phyloP scores from a whole-genome alignment of 2,329 filamentous ascomycete species.

The Monosporascus sp. region DNA sequence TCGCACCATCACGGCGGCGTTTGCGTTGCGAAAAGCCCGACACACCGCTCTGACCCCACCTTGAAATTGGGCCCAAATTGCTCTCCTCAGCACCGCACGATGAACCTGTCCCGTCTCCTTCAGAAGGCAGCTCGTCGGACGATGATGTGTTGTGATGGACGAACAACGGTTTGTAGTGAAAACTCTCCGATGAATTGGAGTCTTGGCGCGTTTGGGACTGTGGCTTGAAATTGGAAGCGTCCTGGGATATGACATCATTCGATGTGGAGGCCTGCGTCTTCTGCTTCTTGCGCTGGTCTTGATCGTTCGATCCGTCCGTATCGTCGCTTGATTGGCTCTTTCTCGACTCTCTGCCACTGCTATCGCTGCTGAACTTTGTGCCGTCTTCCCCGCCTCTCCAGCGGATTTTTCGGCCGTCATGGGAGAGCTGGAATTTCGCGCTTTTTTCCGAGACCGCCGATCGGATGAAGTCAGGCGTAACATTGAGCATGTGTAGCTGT shows the following conservation, averaged over 20 bases:
- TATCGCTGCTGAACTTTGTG: slow-evolving; percentile 62
- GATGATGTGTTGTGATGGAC: slow-evolving; percentile 39
- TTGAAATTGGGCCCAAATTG: slow-evolving; percentile 39
- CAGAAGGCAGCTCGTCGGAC: slow-evolving; percentile 41
- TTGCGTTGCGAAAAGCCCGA: slow-evolving; percentile 45
- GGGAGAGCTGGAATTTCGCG: slow-evolving; percentile 69
- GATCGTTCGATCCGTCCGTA: slow-evolving; percentile 37
- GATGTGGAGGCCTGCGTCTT: slow-evolving; percentile 34
- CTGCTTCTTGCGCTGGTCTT: slow-evolving; percentile 38
- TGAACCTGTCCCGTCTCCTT: slow-evolving; percentile 41
- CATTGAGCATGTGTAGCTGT: slow-evolving; percentile 79
- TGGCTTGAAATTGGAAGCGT: slow-evolving; percentile 32
- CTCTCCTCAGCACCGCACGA: slow-evolving; percentile 47
- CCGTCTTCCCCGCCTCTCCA: slow-evolving; percentile 68
- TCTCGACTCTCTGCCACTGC: slow-evolving; percentile 44
- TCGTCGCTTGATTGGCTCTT: slow-evolving; percentile 46
- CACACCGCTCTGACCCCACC: slow-evolving; percentile 39
- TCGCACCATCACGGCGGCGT: slow-evolving; percentile 61
- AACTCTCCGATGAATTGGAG: slow-evolving; percentile 39
- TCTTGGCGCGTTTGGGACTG: slow-evolving; percentile 26
- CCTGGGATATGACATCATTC: slow-evolving; percentile 31
- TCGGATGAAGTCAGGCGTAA: slow-evolving; percentile 72
- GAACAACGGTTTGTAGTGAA: slow-evolving; percentile 63
- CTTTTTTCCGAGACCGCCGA: slow-evolving; percentile 66
- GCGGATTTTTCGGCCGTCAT: slow-evolving; percentile 71